Evolutionary conservation across 768 basidiomycete genomes (phyloP), one percentile per base, ranked within the genome.

Genomic region (Serpula lacrymans): DNA sequence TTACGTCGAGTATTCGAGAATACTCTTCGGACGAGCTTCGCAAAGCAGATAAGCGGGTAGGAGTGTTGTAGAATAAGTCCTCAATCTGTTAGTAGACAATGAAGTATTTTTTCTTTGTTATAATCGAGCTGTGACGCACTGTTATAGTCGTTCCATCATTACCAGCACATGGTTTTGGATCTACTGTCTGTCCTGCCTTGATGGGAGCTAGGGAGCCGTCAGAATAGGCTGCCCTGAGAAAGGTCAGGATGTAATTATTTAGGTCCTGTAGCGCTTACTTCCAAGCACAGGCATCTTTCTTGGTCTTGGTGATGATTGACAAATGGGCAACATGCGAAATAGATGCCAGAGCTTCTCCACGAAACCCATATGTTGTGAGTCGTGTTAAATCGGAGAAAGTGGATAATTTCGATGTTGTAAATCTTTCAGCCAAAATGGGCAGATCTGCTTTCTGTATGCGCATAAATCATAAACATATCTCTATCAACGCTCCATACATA

Each of bases 321-420:
- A 99, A 70, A 58, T 87, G 88, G 1, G 93, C 83, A 28, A 95
- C 90, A 63, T 96, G 92, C 4, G 91, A 94, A 44, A 99, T 90
- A 10, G 91, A 94, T 2, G 95, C 96, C 34, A 99, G 67, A 0
- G 96, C 96, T 65, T 99, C 96, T 21, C 96, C 95, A 37, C 96
- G 78, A 62, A 99, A 99, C 1, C 96, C 96, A 60, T 97, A 98
- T 0, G 95, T 98, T 2, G 77, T 72, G 25, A 99, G 71, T n/a
- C 70, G 71, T 24, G 82, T 79, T 39, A 99, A 61, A 55, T 99
- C 96, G 3, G 87, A 82, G 54, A 91, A 99, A 0, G 78, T 77
- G 1, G 80, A 76, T 4, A 99, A 65, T 55, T 98, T 99, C 3
- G 92, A 95, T 0, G 96, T 99, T 11, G 95, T 95, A 57, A 95